A percentile compares a stretch with the other conserved stretches of the same genome.
Evolutionary conservation across 1,284 basidiomycete species (phyloP).

Genomic region (Puccinia polysora): DNA sequence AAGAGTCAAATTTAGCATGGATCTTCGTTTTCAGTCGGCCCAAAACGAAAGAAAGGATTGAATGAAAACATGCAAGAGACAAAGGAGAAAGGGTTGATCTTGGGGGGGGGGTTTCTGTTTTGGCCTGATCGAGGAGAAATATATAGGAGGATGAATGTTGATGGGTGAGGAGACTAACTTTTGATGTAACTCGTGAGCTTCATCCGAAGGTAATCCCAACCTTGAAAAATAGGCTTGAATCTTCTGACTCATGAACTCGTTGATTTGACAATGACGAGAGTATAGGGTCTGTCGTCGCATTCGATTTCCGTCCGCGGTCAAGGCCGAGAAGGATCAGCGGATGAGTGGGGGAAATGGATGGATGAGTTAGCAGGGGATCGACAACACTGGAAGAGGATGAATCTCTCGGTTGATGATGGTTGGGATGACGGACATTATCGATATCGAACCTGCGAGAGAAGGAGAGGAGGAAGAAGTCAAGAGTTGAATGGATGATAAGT

Average conservation of each 20-base stretch:
- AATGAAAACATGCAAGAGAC: neutral
- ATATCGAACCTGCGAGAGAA: slow-evolving; percentile 35
- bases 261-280: slow-evolving; percentile 24
- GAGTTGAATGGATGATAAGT: too few species aligned
- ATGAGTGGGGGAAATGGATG: neutral
- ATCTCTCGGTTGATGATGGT: neutral
- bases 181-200: slow-evolving; percentile 66
- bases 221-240: slow-evolving; percentile 67
- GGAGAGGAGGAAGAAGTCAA: neutral
- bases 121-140: neutral
- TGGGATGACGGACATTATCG: slow-evolving; percentile 24
- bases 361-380: too few species aligned
- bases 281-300: slow-evolving; percentile 24
- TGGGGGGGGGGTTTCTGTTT: neutral
- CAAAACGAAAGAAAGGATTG: too few species aligned
- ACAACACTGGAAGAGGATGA: too few species aligned
- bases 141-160: neutral
- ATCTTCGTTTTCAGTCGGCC: too few species aligned
- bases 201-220: slow-evolving; percentile 65
- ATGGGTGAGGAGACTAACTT: neutral
- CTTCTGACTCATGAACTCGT: slow-evolving; percentile 33
- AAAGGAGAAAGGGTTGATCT: neutral
- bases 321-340: neutral
- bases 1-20: too few species aligned
- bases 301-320: neutral